Evolutionary conservation across 1,139 yeast species (phyloP).

Genomic region (Kodamaea sp.): DNA sequence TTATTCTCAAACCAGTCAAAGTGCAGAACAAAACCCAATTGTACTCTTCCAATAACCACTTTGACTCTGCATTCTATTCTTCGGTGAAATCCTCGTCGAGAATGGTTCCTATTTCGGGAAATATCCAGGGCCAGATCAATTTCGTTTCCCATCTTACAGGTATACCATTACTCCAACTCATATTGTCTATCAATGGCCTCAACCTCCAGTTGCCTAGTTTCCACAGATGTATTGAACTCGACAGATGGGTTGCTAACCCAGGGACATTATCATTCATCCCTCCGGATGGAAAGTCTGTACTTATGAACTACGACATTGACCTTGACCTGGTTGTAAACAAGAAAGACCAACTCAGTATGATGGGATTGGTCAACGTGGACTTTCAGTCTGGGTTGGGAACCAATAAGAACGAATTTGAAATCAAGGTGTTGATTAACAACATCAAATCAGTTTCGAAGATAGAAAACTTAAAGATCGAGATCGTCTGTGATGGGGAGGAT

Average conservation of each 20-base stretch:
- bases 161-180: conserved; percentile 66
- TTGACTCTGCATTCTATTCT: conserved; percentile 22
- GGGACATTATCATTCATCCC: conserved; percentile 70
- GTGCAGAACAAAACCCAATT: conserved; percentile 6
- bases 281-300: conserved; percentile 76
- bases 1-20: conserved; percentile 36
- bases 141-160: conserved; percentile 75
- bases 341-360: conserved; percentile 23
- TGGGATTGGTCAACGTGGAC: conserved; percentile 64
- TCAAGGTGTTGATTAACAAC: conserved; percentile 56
- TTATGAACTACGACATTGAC: conserved; percentile 68
- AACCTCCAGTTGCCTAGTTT: conserved; percentile 52
- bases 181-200: conserved; percentile 46
- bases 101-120: conserved; percentile 51
- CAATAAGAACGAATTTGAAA: conserved; percentile 72
- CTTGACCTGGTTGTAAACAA: conserved; percentile 26
- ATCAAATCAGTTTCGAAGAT: conserved; percentile 53
- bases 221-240: conserved; percentile 58
- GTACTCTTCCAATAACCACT: conserved; percentile 12
- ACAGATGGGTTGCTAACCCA: conserved; percentile 40
- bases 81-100: conserved; percentile 16
- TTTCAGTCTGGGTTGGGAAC: conserved; percentile 63
- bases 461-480: conserved; percentile 56
- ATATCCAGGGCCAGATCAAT: conserved; percentile 64
- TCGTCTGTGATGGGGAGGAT: conserved; percentile 38